Evolutionary conservation across 129 eudicot genomes (phyloP).

Genomic region (Ambrosia trifida): DNA sequence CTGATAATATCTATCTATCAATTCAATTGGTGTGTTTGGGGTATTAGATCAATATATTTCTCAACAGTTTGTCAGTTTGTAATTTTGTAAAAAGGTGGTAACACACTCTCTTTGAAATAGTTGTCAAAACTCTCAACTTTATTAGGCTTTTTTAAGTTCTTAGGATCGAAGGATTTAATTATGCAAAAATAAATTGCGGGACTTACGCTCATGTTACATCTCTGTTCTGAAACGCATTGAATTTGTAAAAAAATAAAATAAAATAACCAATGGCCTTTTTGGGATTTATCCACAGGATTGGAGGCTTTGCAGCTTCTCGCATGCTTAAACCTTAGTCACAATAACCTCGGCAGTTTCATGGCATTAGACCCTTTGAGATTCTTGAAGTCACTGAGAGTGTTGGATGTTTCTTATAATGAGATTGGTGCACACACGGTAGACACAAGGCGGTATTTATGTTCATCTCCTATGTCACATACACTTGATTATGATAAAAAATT

Average conservation of each 20-base stretch:
- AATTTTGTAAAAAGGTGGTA: neutral
- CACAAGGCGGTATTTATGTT: conserved; percentile 71
- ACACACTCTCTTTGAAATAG: too few species aligned
- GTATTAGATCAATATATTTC: too few species aligned
- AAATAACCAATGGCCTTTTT: neutral
- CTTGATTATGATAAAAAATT: conserved; percentile 41
- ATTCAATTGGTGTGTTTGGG: too few species aligned
- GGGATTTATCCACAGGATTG: conserved; percentile 55
- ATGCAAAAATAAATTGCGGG: too few species aligned
- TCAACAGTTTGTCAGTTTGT: conserved; percentile 7
- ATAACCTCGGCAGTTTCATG: conserved; percentile 63
- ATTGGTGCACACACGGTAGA: conserved; percentile 77
- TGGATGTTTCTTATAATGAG: conserved; percentile 73
- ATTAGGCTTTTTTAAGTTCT: too few species aligned
- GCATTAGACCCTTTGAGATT: conserved; percentile 75
- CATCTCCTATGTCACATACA: conserved; percentile 74
- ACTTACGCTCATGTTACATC: neutral
- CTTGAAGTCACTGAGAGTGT: conserved; percentile 56
- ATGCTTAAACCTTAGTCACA: conserved; percentile 76
- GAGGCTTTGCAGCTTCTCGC: conserved; percentile 85
- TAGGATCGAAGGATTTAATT: too few species aligned
- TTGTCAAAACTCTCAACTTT: too few species aligned
- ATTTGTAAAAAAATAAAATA: neutral
- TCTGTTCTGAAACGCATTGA: conserved; percentile 3
- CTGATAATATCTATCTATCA: too few species aligned